Percentiles rank a stretch among this genome's conserved stretches.
phyloP scores from a whole-genome alignment of 352 stramenopile genomes.

The Phytophthora hibernalis region DNA sequence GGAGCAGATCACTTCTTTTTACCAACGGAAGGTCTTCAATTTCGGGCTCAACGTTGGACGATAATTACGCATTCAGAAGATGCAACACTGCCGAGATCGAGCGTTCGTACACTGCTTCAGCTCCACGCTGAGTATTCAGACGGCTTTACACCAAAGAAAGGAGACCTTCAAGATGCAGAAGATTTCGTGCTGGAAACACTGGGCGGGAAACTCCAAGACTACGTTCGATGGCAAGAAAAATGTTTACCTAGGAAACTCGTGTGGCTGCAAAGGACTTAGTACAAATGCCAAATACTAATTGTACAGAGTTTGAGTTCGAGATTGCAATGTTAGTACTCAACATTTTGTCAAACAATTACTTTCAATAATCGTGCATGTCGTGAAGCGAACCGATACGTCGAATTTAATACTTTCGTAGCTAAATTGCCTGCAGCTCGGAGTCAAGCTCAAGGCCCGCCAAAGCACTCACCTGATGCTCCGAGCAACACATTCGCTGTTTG shows the following conservation, averaged over 20 bases:
- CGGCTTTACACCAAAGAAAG: neutral
- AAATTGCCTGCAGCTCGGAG: too few species aligned
- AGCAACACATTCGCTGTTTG: too few species aligned
- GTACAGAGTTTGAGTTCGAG: too few species aligned
- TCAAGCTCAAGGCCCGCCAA: too few species aligned
- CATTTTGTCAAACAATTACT: too few species aligned
- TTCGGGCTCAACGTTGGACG: slow-evolving; percentile 32
- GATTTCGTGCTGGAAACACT: slow-evolving; percentile 15
- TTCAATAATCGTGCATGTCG: too few species aligned
- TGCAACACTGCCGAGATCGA: neutral
- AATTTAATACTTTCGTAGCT: too few species aligned
- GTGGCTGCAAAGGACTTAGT: neutral
- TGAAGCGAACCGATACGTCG: too few species aligned
- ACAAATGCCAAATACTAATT: too few species aligned
- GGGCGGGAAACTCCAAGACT: slow-evolving; percentile 6
- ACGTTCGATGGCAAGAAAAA: slow-evolving; percentile 11
- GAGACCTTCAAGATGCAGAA: slow-evolving; percentile 6
- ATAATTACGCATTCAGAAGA: slow-evolving; percentile 17
- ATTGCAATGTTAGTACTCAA: too few species aligned
- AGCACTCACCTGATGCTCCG: too few species aligned
- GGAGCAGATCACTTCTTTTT: slow-evolving; percentile 23
- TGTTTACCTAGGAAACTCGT: slow-evolving; percentile 4
- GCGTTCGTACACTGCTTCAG: slow-evolving; percentile 20
- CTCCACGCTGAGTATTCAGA: slow-evolving; percentile 4
- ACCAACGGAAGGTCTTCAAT: slow-evolving; percentile 17